Evolutionary conservation across 768 basidiomycete genomes (phyloP).

Genomic region (Lactarius trivialis): DNA sequence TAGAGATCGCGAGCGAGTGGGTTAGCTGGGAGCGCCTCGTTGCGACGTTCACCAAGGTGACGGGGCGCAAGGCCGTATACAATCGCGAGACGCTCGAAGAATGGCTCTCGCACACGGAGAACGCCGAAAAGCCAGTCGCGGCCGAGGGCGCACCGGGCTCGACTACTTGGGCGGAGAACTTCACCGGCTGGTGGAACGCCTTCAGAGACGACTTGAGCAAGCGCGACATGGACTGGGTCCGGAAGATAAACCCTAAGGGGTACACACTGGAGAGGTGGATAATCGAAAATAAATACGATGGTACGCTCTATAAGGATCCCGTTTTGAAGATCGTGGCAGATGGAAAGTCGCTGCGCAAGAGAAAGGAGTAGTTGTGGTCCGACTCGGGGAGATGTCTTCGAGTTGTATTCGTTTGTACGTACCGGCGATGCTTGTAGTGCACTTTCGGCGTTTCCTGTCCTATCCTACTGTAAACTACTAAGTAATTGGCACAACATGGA

Average conservation of each 20-base stretch:
- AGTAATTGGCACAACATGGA: slow-evolving; percentile 37
- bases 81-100: slow-evolving; percentile 21
- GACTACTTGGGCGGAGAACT: slow-evolving; percentile 34
- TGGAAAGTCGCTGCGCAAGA: background rate
- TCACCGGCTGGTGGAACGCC: slow-evolving; percentile 38
- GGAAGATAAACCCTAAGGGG: slow-evolving; percentile 22
- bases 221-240: slow-evolving; percentile 41
- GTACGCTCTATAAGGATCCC: background rate
- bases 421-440: background rate
- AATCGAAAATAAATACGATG: slow-evolving; percentile 12
- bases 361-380: background rate
- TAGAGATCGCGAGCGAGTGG: slow-evolving; percentile 27
- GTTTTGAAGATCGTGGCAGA: slow-evolving; percentile 12
- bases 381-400: background rate
- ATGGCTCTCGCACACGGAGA: slow-evolving; percentile 22
- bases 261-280: slow-evolving; percentile 17
- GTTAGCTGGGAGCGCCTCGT: slow-evolving; percentile 27
- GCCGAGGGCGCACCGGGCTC: slow-evolving; percentile 17
- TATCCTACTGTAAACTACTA: background rate
- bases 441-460: background rate
- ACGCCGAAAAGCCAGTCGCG: slow-evolving; percentile 25
- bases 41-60: slow-evolving; percentile 28
- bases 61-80: slow-evolving; percentile 26
- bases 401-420: background rate
- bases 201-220: slow-evolving; percentile 40